Conservation (phyloP, 768 basidiomycete species). For the Rubroboletus satanas region DNA sequence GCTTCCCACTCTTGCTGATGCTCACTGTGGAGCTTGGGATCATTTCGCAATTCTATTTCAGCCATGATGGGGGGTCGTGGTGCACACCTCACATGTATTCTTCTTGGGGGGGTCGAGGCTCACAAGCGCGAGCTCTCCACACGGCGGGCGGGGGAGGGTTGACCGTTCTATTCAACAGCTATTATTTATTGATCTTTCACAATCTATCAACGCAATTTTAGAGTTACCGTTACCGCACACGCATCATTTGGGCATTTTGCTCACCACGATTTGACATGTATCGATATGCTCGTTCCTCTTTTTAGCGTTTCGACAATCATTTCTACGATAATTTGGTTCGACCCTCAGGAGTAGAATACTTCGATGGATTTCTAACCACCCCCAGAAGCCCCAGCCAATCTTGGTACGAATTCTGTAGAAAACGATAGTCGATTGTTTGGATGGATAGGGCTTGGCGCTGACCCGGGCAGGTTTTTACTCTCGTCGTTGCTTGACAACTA, state of each 20-base stretch:
- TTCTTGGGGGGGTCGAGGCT: no score
- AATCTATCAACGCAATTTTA: not conserved
- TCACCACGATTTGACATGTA: conserved; percentile 4
- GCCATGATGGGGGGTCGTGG: not conserved
- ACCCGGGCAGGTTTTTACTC: not conserved
- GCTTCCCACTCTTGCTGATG: conserved; percentile 72
- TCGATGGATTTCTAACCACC: no score
- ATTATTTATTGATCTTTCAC: not conserved
- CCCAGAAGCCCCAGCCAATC: no score
- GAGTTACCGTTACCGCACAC: no score
- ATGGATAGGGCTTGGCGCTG: no score
- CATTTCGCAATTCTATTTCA: conserved; percentile 57
- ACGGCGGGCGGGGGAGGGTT: not conserved
- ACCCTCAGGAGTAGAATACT: no score
- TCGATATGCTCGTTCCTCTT: not conserved
- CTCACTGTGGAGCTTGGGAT: conserved; percentile 63
- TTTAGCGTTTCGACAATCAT: no score
- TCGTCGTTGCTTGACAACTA: no score
- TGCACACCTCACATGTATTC: no score
- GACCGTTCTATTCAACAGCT: not conserved
- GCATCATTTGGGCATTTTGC: not conserved
- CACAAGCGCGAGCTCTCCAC: not conserved
- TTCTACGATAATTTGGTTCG: not conserved
- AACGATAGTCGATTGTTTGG: no score
- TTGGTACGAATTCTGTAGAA: not conserved